These are phyloP conservation scores for Ganoderma sinense DNA, from an alignment of 1,284 basidiomycete species.

Conservation along the genomic window DNA sequence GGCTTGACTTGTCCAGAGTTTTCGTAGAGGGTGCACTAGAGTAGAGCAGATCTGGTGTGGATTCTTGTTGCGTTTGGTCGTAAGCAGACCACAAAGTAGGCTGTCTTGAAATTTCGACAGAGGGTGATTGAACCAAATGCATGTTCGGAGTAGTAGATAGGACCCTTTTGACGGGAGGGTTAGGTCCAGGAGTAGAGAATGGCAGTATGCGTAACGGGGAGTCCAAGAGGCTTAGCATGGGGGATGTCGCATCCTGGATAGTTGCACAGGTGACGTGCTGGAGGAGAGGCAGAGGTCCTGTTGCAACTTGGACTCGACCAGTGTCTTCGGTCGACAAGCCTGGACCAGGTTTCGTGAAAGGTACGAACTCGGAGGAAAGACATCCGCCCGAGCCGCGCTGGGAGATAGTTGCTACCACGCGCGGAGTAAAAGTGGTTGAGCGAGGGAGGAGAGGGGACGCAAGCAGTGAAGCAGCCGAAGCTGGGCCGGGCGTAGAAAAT, in stretches of 20 bases:
- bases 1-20: slow-evolving; percentile 27
- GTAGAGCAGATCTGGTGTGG: slow-evolving; percentile 40
- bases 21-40: slow-evolving; percentile 43
- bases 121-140: neutral
- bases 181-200: slow-evolving; percentile 30
- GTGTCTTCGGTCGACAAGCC: neutral
- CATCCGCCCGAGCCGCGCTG: neutral
- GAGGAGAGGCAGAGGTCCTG: neutral
- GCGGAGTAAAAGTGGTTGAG: neutral
- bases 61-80: slow-evolving; percentile 50
- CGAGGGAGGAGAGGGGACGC: neutral
- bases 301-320: neutral
- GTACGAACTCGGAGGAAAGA: neutral
- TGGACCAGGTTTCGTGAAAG: neutral
- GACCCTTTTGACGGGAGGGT: slow-evolving; percentile 4
- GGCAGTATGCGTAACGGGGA: slow-evolving; percentile 9
- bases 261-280: neutral
- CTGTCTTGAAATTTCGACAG: neutral
- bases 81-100: slow-evolving; percentile 30
- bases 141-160: neutral
- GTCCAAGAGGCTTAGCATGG: neutral
- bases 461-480: neutral
- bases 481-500: slow-evolving; percentile 13
- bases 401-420: neutral
- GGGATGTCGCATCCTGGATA: neutral